Conservation (phyloP, 2,329 filamentous ascomycete species). For the Botrytis aclada region DNA sequence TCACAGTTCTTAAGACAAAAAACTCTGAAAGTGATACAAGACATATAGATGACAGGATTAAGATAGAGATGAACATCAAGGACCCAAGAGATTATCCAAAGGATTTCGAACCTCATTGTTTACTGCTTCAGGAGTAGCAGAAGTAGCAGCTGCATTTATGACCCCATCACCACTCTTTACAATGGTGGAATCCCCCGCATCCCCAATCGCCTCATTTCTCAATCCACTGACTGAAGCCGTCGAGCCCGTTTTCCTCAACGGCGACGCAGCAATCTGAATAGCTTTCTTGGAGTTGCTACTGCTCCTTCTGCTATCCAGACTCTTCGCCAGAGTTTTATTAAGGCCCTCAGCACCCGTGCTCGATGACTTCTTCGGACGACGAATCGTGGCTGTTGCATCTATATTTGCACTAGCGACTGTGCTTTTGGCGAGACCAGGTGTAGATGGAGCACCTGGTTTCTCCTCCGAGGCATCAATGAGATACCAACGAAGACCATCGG, state of each 20-base stretch:
- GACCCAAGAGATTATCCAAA: constrained; percentile 34
- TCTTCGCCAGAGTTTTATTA: constrained; percentile 78
- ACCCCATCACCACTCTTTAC: constrained; percentile 16
- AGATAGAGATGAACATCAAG: constrained; percentile 25
- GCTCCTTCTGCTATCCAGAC: constrained; percentile 84
- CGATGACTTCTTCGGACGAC: constrained; percentile 43
- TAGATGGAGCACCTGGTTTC: constrained; percentile 86
- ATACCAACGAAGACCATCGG: constrained; percentile 94
- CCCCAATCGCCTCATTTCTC: constrained; percentile 22
- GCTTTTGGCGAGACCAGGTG: constrained; percentile 84
- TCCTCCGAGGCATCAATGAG: constrained; percentile 91
- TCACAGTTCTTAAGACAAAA: neutral
- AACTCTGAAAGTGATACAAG: neutral
- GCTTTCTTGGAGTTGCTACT: constrained; percentile 83
- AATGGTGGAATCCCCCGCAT: neutral
- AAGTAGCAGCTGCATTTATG: neutral
- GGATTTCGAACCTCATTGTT: constrained; percentile 33
- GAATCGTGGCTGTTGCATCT: constrained; percentile 75
- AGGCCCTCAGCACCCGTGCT: constrained; percentile 64
- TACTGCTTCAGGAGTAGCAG: constrained; percentile 18
- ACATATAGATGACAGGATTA: neutral
- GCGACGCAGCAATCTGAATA: constrained; percentile 41
- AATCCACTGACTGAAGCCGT: constrained; percentile 30
- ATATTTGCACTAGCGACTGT: constrained; percentile 87
- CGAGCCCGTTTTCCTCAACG: constrained; percentile 29